Conservation (phyloP, 1,284 basidiomycete genomes). For the Cutaneotrichosporon daszewskae region DNA sequence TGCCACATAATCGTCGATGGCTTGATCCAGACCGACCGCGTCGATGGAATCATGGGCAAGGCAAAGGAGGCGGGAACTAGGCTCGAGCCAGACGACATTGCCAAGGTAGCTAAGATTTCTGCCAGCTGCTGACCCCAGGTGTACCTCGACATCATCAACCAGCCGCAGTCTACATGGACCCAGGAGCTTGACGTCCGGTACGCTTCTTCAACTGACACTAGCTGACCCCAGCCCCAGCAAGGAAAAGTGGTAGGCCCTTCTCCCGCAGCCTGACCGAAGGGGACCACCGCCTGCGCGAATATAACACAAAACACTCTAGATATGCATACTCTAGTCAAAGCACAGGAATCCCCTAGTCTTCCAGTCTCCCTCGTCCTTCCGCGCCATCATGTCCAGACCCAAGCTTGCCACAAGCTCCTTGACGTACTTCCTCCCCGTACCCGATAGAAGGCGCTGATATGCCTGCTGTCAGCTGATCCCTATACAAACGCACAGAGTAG, state of each 20-base stretch:
- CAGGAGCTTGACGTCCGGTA: constrained; percentile 38
- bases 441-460: constrained; percentile 3
- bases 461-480: too few relatives aligned
- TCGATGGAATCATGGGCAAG: constrained; percentile 22
- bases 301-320: background rate
- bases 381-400: constrained; percentile 8
- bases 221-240: constrained; percentile 9
- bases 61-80: constrained; percentile 18
- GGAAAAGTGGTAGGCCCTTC: constrained; percentile 8
- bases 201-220: background rate
- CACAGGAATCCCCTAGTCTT: constrained; percentile 6
- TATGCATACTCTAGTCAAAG: constrained; percentile 5
- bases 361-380: constrained; percentile 1
- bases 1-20: constrained; percentile 48
- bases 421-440: background rate
- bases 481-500: too few relatives aligned
- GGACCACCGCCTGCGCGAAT: too few relatives aligned
- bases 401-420: constrained; percentile 12
- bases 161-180: constrained; percentile 40
- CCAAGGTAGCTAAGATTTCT: too few relatives aligned
- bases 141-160: constrained; percentile 40
- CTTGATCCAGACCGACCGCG: constrained; percentile 34
- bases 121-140: too few relatives aligned
- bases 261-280: too few relatives aligned
- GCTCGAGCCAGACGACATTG: constrained; percentile 12